These are phyloP conservation scores for Pyrenopolyporus hunteri DNA, from an alignment of 495 filamentous ascomycete genomes.

Conservation along the genomic window DNA sequence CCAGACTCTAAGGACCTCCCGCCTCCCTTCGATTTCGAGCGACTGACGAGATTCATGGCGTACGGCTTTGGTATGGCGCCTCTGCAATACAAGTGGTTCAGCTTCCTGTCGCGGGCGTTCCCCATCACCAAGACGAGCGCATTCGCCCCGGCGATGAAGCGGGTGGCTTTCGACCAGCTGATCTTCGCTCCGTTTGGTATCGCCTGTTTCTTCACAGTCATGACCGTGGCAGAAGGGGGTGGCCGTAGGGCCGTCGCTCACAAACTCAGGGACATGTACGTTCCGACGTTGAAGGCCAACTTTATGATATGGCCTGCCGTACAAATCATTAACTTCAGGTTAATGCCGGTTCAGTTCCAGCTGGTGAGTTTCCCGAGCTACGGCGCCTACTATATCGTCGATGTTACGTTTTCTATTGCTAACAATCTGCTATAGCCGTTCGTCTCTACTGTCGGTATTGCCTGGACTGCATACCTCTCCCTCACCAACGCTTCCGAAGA, in stretches of 20 bases:
- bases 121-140: constrained; percentile 80
- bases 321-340: constrained; percentile 94
- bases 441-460: constrained; percentile 94
- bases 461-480: constrained; percentile 98
- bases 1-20: constrained; percentile 66
- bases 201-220: constrained; percentile 89
- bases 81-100: constrained; percentile 96
- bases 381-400: not conserved
- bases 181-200: constrained; percentile 92
- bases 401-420: constrained; percentile 18
- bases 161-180: constrained; percentile 93
- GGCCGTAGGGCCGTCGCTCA: constrained; percentile 76
- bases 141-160: constrained; percentile 80
- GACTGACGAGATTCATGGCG: constrained; percentile 90
- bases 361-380: constrained; percentile 69
- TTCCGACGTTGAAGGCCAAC: constrained; percentile 94
- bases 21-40: constrained; percentile 93
- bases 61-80: constrained; percentile 97
- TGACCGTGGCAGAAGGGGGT: constrained; percentile 96
- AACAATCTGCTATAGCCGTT: constrained; percentile 70
- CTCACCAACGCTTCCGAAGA: constrained; percentile 90
- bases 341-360: constrained; percentile 95
- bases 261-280: constrained; percentile 92
- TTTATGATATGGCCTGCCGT: constrained; percentile 95
- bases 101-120: constrained; percentile 80